A percentile compares a stretch with the other conserved stretches of the same genome.
Evolutionary conservation across 2,329 filamentous ascomycete species (phyloP).

Genomic region (Exserohilum turcica): DNA sequence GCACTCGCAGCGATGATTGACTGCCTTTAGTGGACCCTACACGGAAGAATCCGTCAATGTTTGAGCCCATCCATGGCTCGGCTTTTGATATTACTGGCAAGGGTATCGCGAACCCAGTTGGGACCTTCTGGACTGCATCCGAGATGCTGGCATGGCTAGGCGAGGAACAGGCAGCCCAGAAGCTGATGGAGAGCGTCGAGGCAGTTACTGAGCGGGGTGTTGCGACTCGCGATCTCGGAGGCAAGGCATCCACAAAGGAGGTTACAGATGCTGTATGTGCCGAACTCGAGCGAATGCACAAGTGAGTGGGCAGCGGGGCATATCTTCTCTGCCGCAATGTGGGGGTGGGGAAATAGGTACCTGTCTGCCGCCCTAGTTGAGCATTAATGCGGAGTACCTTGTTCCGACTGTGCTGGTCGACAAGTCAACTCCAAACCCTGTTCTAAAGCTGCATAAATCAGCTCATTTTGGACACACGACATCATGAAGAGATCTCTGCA

Average conservation of each 20-base stretch:
- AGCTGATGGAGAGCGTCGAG: conserved; percentile 60
- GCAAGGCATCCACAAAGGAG: conserved; percentile 49
- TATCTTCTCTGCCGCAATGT: not conserved
- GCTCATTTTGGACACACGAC: no score
- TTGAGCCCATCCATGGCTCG: conserved; percentile 65
- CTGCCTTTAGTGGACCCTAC: conserved; percentile 61
- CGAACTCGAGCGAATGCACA: conserved; percentile 40
- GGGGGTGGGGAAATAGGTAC: not conserved
- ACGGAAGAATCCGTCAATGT: conserved; percentile 64
- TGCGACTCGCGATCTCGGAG: conserved; percentile 61
- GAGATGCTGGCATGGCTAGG: conserved; percentile 66
- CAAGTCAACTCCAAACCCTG: not conserved
- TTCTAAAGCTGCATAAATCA: not conserved
- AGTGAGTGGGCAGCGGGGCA: not conserved
- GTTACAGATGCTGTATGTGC: conserved; percentile 52
- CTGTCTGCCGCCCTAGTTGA: not conserved
- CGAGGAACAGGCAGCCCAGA: conserved; percentile 57
- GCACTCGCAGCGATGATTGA: not conserved
- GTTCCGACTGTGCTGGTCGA: not conserved
- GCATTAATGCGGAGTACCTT: no score
- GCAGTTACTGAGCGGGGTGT: conserved; percentile 58
- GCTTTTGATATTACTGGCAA: conserved; percentile 65
- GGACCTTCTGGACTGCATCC: conserved; percentile 63
- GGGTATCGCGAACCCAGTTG: conserved; percentile 63
- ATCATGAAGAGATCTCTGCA: not conserved